Percentiles rank a stretch among this genome's conserved stretches.
Evolutionary conservation across 306 rosid species (phyloP).

Genomic region (Sechiopsis laciniata): DNA sequence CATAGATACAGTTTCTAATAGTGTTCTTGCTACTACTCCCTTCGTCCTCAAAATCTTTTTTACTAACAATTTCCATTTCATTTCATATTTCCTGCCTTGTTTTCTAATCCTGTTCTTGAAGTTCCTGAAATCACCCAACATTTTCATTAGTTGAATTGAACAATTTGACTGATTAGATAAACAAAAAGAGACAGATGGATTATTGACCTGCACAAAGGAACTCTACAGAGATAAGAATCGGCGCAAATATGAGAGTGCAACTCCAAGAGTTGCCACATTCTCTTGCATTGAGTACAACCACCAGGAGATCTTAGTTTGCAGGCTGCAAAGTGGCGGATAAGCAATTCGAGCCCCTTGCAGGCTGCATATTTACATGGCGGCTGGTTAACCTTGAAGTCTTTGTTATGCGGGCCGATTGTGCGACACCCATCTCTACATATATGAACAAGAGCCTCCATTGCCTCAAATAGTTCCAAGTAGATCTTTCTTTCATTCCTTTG

Average conservation of each 20-base stretch:
- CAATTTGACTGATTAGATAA: background rate
- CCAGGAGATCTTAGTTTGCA: conserved; percentile 81
- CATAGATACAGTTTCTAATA: conserved; percentile 27
- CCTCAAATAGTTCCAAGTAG: conserved; percentile 67
- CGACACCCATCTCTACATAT: conserved; percentile 85
- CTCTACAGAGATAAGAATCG: conserved; percentile 52
- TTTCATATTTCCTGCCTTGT: conserved; percentile 80
- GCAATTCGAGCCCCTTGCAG: conserved; percentile 77
- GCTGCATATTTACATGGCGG: conserved; percentile 63
- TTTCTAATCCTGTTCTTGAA: conserved; percentile 51
- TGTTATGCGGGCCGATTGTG: conserved; percentile 81
- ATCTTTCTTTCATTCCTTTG: conserved; percentile 52
- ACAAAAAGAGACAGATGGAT: background rate
- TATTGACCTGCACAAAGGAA: conserved; percentile 77
- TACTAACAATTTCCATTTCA: conserved; percentile 71
- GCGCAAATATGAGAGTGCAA: conserved; percentile 75
- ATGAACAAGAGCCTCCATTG: conserved; percentile 97
- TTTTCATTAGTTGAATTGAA: background rate
- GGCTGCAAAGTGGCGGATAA: conserved; percentile 87
- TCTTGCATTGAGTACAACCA: conserved; percentile 80
- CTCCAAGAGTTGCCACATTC: conserved; percentile 97
- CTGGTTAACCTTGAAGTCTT: conserved; percentile 64
- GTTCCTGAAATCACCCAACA: conserved; percentile 51
- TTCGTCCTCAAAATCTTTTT: conserved; percentile 55
- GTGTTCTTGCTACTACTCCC: conserved; percentile 46